Conservation (phyloP, 1,284 basidiomycete species). For the Boletus sp. region DNA sequence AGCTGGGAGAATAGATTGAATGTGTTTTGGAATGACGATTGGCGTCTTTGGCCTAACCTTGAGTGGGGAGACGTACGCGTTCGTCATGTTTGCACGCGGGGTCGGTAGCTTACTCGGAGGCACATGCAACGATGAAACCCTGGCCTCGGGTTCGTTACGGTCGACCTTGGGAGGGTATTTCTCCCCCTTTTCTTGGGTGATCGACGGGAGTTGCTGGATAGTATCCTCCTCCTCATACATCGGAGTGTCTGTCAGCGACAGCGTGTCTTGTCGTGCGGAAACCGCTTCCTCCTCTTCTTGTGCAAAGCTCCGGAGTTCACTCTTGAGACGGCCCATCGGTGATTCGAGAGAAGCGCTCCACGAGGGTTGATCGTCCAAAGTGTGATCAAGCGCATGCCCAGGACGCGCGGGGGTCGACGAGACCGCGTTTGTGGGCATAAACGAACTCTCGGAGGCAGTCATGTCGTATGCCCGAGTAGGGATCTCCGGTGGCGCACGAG, state of each 20-base stretch:
- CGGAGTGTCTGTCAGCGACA: conserved; percentile 30
- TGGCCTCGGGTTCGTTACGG: conserved; percentile 55
- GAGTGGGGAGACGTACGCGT: conserved; percentile 40
- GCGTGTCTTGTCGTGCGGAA: conserved; percentile 21
- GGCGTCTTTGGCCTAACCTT: conserved; percentile 53
- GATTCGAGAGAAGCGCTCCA: conserved; percentile 75
- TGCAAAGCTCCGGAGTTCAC: conserved; percentile 64
- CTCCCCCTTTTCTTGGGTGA: conserved; percentile 52
- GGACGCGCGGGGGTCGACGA: conserved; percentile 75
- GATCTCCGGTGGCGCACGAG: conserved; percentile 20
- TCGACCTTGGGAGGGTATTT: conserved; percentile 46
- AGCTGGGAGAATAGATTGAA: conserved; percentile 65
- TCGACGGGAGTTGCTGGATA: conserved; percentile 34
- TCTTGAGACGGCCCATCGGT: conserved; percentile 73
- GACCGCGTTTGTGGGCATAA: conserved; percentile 68
- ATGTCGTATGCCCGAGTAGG: conserved; percentile 40
- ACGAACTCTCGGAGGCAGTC: conserved; percentile 66
- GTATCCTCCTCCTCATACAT: conserved; percentile 41
- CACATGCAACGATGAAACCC: conserved; percentile 42
- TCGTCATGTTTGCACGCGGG: conserved; percentile 45
- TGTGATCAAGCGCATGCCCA: conserved; percentile 42
- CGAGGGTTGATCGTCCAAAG: conserved; percentile 53
- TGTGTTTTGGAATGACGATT: conserved; percentile 55
- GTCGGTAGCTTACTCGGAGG: conserved; percentile 37
- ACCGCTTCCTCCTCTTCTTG: conserved; percentile 42